Conservation (phyloP, 106 monocot species). For the Dioscorea dumetorum region DNA sequence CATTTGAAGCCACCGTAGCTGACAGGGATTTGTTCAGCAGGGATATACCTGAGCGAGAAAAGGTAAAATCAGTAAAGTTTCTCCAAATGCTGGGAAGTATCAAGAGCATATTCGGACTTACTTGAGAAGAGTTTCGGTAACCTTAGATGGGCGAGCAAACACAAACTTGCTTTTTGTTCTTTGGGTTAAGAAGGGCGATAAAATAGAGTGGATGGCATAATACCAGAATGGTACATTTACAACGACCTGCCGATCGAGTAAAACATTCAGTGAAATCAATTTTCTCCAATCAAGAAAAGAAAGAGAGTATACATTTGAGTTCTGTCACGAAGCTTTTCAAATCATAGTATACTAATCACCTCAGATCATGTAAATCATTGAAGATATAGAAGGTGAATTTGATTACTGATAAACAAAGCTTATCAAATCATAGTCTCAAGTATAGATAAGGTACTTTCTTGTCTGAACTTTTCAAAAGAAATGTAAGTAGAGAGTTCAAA, state of each 20-base stretch:
- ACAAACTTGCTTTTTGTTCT: constrained; percentile 87
- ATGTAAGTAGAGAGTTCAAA: too few species aligned
- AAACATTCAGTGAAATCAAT: too few species aligned
- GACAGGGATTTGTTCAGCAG: constrained; percentile 34
- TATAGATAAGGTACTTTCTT: too few species aligned
- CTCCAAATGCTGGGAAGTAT: neutral
- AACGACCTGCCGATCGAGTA: constrained; percentile 34
- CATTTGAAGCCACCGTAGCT: constrained; percentile 44
- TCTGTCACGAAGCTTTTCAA: too few species aligned
- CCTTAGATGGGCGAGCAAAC: constrained; percentile 38
- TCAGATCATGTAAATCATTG: too few species aligned
- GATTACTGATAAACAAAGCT: too few species aligned
- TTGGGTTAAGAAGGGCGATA: constrained; percentile 80
- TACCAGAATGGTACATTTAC: constrained; percentile 89
- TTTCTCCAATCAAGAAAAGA: neutral
- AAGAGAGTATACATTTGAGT: neutral
- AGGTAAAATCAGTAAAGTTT: neutral
- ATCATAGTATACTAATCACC: too few species aligned
- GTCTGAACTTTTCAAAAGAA: too few species aligned
- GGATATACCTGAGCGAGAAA: constrained; percentile 30
- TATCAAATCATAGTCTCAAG: too few species aligned
- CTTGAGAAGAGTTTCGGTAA: constrained; percentile 48
- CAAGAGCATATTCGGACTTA: neutral
- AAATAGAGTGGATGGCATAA: constrained; percentile 41
- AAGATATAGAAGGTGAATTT: too few species aligned